Conservation (phyloP, 441 rosid genomes). For the Euphorbia corollata region DNA sequence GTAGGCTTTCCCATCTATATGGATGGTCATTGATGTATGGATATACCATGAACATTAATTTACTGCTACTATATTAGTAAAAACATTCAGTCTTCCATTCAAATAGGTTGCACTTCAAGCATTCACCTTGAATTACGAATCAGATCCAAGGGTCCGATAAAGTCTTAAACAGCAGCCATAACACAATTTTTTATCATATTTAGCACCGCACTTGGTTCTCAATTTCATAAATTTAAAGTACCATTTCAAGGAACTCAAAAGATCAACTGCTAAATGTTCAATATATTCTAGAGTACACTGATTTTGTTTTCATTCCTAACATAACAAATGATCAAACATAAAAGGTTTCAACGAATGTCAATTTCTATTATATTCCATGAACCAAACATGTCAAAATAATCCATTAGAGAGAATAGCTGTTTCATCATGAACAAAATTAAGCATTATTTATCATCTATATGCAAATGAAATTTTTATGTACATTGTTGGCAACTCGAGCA, state of each 20-base stretch:
- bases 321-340: slow-evolving; percentile 10
- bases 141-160: neutral
- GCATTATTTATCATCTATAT: neutral
- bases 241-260: neutral
- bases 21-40: slow-evolving; percentile 6
- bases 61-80: neutral
- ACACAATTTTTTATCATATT: neutral
- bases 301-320: slow-evolving; percentile 21
- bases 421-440: neutral
- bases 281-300: slow-evolving; percentile 16
- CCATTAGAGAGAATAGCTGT: neutral
- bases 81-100: neutral
- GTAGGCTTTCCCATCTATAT: slow-evolving; percentile 1
- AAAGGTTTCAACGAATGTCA: slow-evolving; percentile 6
- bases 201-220: neutral
- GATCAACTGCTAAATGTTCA: neutral
- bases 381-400: too few species aligned
- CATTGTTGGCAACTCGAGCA: neutral
- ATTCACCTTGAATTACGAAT: neutral
- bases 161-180: neutral
- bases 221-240: too few species aligned
- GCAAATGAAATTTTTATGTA: neutral
- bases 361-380: too few species aligned
- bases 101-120: neutral
- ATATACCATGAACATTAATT: neutral